Percentiles rank a stretch among this genome's conserved stretches.
Evolutionary conservation across 2,329 filamentous ascomycete species (phyloP).

Genomic region (Hirsutella thompsonii): DNA sequence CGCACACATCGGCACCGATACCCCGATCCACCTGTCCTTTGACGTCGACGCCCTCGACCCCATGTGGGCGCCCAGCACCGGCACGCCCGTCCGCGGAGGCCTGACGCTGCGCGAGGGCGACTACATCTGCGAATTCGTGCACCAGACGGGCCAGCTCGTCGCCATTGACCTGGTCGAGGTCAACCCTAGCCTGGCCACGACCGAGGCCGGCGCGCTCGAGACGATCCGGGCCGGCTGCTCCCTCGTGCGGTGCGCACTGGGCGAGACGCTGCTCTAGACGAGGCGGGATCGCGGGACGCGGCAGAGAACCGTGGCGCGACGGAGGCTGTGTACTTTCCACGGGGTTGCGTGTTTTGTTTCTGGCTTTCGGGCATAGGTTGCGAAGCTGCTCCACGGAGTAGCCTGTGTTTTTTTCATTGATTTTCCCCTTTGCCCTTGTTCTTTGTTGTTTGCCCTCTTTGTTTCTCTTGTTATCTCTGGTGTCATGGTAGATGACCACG

Average conservation of each 20-base stretch:
- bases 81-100: conserved; percentile 86
- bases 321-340: too few relatives aligned
- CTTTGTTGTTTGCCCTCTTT: too few relatives aligned
- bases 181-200: conserved; percentile 57
- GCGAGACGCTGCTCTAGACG: conserved; percentile 68
- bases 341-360: too few relatives aligned
- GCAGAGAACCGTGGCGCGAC: too few relatives aligned
- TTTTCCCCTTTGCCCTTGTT: too few relatives aligned
- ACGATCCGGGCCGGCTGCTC: conserved; percentile 86
- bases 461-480: too few relatives aligned
- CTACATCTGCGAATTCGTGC: conserved; percentile 84
- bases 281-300: not conserved
- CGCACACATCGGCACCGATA: conserved; percentile 85
- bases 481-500: not conserved
- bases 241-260: conserved; percentile 79
- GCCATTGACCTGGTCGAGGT: conserved; percentile 77
- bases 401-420: too few relatives aligned
- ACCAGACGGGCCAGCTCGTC: conserved; percentile 65
- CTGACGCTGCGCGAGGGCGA: conserved; percentile 91
- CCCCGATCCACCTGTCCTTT: conserved; percentile 92
- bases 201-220: conserved; percentile 58
- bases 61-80: conserved; percentile 90
- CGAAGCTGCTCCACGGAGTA: too few relatives aligned
- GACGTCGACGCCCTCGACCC: conserved; percentile 95
- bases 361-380: too few relatives aligned